Conservation (phyloP, 2,329 filamentous ascomycete genomes). For the Ophiostoma populinum region DNA sequence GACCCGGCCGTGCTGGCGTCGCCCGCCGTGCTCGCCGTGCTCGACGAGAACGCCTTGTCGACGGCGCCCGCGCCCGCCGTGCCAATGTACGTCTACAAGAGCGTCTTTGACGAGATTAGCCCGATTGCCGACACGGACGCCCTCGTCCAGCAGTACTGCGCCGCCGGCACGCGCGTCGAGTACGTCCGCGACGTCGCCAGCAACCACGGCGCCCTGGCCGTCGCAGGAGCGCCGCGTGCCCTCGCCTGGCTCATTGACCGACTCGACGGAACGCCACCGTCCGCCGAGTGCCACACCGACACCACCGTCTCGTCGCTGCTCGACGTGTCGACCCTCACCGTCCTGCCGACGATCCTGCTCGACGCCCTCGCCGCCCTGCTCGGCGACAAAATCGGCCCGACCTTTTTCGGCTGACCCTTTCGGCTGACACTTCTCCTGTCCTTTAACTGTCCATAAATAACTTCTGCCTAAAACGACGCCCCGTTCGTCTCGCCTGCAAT, state of each 20-base stretch:
- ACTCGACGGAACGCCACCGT: slow-evolving; percentile 1
- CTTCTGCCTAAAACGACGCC: slow-evolving; percentile 37
- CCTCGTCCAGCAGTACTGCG: slow-evolving; percentile 5
- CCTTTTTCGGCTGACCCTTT: slow-evolving; percentile 2
- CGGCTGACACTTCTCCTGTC: no score
- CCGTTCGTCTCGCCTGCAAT: slow-evolving; percentile 38
- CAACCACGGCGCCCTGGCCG: slow-evolving; percentile 1
- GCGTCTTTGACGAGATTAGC: slow-evolving; percentile 21
- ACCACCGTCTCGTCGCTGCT: slow-evolving; percentile 1
- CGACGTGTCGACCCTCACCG: not conserved
- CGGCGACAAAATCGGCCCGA: not conserved
- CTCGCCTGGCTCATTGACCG: slow-evolving; percentile 4
- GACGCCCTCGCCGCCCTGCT: slow-evolving; percentile 1
- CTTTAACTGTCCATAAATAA: no score
- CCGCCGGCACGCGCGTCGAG: slow-evolving; percentile 1
- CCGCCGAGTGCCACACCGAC: not conserved
- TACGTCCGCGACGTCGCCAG: slow-evolving; percentile 4
- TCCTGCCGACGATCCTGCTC: not conserved
- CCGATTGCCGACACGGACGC: slow-evolving; percentile 6
- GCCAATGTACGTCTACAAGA: slow-evolving; percentile 29
- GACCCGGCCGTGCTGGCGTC: not conserved
- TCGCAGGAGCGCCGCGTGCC: slow-evolving; percentile 3
- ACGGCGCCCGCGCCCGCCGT: slow-evolving; percentile 13
- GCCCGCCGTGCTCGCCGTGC: slow-evolving; percentile 13
- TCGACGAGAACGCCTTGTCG: slow-evolving; percentile 15